Conservation (phyloP, 179 eudicot species). For the Corrigiola litoralis region DNA sequence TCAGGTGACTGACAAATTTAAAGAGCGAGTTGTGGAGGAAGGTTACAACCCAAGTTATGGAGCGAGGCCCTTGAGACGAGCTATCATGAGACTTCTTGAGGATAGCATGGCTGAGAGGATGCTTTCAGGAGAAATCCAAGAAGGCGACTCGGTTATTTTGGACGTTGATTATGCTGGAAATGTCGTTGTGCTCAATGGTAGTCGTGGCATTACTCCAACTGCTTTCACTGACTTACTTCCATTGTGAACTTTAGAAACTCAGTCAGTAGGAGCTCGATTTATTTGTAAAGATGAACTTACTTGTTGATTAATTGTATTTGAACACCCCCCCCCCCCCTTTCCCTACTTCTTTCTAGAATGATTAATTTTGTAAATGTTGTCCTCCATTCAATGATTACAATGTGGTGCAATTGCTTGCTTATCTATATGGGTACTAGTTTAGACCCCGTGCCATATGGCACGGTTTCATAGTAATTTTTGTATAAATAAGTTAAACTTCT, state of each 20-base stretch:
- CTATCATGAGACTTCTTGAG: slow-evolving; percentile 84
- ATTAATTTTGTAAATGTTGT: too few relatives aligned
- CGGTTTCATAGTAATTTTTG: too few relatives aligned
- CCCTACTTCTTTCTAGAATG: too few relatives aligned
- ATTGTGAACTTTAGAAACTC: neutral
- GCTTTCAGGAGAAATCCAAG: slow-evolving; percentile 75
- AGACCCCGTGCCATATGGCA: too few relatives aligned
- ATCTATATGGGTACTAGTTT: too few relatives aligned
- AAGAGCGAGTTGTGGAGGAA: slow-evolving; percentile 72
- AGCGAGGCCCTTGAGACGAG: slow-evolving; percentile 87
- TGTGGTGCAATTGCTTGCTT: too few relatives aligned
- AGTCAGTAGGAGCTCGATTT: too few relatives aligned
- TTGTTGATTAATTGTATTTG: too few relatives aligned
- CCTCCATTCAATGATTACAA: too few relatives aligned
- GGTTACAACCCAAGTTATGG: slow-evolving; percentile 89
- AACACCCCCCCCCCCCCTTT: too few relatives aligned
- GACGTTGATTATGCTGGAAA: slow-evolving; percentile 44
- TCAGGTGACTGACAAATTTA: slow-evolving; percentile 73
- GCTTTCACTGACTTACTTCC: neutral
- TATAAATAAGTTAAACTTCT: too few relatives aligned
- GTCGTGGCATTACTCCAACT: slow-evolving; percentile 42
- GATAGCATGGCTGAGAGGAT: slow-evolving; percentile 96
- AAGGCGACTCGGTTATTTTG: slow-evolving; percentile 64
- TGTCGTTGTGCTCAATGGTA: slow-evolving; percentile 48
- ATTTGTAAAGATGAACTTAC: too few relatives aligned